Conservation (phyloP, 495 filamentous ascomycete genomes). For the Penicillium cataractarum region DNA sequence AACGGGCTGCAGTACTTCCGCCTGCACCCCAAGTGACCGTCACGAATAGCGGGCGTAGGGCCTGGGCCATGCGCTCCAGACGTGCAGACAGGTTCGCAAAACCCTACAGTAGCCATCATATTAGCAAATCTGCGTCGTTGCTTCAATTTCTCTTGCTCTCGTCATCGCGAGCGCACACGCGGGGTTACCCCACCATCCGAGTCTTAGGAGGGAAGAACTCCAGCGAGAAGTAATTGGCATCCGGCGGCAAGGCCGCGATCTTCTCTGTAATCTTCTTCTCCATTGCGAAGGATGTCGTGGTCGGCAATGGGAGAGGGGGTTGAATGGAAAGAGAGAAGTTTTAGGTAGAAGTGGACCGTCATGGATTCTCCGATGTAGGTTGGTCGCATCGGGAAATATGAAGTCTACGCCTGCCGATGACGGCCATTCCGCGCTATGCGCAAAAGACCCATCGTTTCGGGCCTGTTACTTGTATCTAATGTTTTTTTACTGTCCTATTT, state of each 20-base stretch:
- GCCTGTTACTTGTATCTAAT: neutral
- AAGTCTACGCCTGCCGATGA: slow-evolving; percentile 26
- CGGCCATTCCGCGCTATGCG: slow-evolving; percentile 16
- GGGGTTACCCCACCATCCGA: slow-evolving; percentile 65
- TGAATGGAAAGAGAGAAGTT: slow-evolving; percentile 22
- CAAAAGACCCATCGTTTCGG: slow-evolving; percentile 6
- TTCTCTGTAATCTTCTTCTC: slow-evolving; percentile 90
- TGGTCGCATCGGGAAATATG: slow-evolving; percentile 27
- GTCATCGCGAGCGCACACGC: slow-evolving; percentile 17
- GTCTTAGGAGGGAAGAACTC: slow-evolving; percentile 99
- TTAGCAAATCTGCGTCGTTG: slow-evolving; percentile 23
- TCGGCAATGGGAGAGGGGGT: slow-evolving; percentile 23
- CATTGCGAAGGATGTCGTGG: slow-evolving; percentile 43
- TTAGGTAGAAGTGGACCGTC: slow-evolving; percentile 35
- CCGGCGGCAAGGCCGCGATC: slow-evolving; percentile 84
- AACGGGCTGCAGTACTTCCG: slow-evolving; percentile 86
- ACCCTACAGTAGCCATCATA: slow-evolving; percentile 52
- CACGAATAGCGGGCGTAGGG: slow-evolving; percentile 88
- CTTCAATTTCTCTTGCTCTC: neutral
- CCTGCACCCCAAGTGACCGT: slow-evolving; percentile 98
- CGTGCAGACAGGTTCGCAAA: slow-evolving; percentile 91
- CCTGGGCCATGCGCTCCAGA: slow-evolving; percentile 91
- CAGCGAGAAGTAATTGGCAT: slow-evolving; percentile 87
- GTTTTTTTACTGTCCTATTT: neutral
- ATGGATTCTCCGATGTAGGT: slow-evolving; percentile 21